These are phyloP conservation scores for Coemansia sp. DNA, from an alignment of 192 early-diverging fungal genomes.

Conservation along the genomic window DNA sequence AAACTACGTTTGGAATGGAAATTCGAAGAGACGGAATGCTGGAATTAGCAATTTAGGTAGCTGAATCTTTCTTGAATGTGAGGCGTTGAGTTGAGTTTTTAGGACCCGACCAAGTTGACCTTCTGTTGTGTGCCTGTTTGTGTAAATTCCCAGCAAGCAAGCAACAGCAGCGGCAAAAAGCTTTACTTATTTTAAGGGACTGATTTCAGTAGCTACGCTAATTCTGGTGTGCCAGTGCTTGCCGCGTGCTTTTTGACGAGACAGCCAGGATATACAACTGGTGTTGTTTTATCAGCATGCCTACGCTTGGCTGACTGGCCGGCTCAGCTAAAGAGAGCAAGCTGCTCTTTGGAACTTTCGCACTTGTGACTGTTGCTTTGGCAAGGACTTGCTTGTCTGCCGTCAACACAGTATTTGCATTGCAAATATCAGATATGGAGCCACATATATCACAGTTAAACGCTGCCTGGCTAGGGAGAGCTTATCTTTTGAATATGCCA, in stretches of 20 bases:
- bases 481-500: too few relatives aligned
- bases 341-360: too few relatives aligned
- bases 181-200: not conserved
- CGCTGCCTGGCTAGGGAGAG: too few relatives aligned
- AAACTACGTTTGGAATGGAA: too few relatives aligned
- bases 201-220: not conserved
- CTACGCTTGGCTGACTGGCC: too few relatives aligned
- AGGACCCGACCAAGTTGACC: not conserved
- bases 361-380: too few relatives aligned
- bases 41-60: not conserved
- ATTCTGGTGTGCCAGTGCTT: not conserved
- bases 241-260: not conserved
- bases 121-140: not conserved
- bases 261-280: not conserved
- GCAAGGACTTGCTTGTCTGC: too few relatives aligned
- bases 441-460: too few relatives aligned
- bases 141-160: not conserved
- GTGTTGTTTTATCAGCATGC: too few relatives aligned
- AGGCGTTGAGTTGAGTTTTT: not conserved
- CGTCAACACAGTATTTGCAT: too few relatives aligned
- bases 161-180: not conserved
- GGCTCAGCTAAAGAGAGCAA: too few relatives aligned
- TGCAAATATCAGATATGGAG: too few relatives aligned
- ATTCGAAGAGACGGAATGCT: not conserved
- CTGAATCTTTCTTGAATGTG: conserved; percentile 1